phyloP scores from a whole-genome alignment of 2,329 filamentous ascomycete species.

The Aspergillus puulaauensis region DNA sequence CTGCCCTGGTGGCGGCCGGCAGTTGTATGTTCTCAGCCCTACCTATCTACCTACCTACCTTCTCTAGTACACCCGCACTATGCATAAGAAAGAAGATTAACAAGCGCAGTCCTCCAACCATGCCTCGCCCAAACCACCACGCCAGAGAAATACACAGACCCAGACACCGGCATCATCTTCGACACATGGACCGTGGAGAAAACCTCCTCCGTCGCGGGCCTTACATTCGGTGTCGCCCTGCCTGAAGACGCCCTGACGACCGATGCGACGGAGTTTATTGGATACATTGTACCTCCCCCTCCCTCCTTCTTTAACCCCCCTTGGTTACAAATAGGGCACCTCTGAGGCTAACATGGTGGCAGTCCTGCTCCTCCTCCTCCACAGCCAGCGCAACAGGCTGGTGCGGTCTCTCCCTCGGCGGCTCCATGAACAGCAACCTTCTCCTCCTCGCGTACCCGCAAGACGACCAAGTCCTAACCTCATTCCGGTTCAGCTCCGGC shows the following conservation, averaged over 20 bases:
- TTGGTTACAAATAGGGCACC: neutral
- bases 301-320: too few species aligned
- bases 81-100: too few species aligned
- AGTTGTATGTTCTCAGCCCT: neutral
- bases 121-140: slow-evolving; percentile 10
- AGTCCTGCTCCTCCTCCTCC: slow-evolving; percentile 48
- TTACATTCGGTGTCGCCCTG: slow-evolving; percentile 57
- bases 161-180: slow-evolving; percentile 54
- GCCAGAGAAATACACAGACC: slow-evolving; percentile 41
- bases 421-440: slow-evolving; percentile 58
- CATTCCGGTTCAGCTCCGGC: slow-evolving; percentile 58
- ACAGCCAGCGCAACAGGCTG: slow-evolving; percentile 53
- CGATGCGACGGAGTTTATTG: slow-evolving; percentile 59
- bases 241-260: slow-evolving; percentile 50
- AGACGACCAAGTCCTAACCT: slow-evolving; percentile 54
- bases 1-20: neutral
- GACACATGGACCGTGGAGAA: slow-evolving; percentile 49
- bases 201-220: slow-evolving; percentile 44
- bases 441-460: slow-evolving; percentile 61
- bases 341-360: neutral
- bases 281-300: slow-evolving; percentile 50
- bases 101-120: slow-evolving; percentile 7
- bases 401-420: slow-evolving; percentile 58
- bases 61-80: too few species aligned
- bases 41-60: neutral